These are phyloP conservation scores for Coprinopsis sp. DNA, from an alignment of 768 basidiomycete species.

Conservation along the genomic window DNA sequence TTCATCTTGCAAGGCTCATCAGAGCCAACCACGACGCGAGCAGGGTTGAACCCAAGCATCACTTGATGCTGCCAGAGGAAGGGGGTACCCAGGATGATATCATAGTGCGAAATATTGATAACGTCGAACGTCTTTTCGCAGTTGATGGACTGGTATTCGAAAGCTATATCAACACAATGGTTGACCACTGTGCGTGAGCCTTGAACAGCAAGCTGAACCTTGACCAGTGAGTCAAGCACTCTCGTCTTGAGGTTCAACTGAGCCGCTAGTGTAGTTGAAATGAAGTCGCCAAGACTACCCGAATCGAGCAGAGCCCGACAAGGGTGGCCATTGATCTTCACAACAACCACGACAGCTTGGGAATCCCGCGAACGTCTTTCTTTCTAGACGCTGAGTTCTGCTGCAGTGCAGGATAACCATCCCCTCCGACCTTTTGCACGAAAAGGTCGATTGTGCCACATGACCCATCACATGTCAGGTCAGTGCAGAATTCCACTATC, in stretches of 20 bases:
- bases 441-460: no score
- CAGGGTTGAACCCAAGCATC: constrained; percentile 22
- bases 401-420: constrained; percentile 20
- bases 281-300: constrained; percentile 38
- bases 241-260: constrained; percentile 27
- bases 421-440: no score
- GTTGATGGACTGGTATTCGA: constrained; percentile 33
- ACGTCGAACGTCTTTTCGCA: constrained; percentile 31
- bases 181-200: constrained; percentile 38
- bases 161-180: constrained; percentile 12
- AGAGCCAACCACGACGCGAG: constrained; percentile 22
- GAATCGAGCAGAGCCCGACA: constrained; percentile 32
- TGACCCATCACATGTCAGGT: no score
- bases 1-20: constrained; percentile 15
- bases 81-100: constrained; percentile 37
- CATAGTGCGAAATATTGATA: constrained; percentile 36
- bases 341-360: constrained; percentile 30
- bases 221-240: constrained; percentile 26
- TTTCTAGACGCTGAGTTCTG: constrained; percentile 20
- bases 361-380: constrained; percentile 15
- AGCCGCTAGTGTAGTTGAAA: constrained; percentile 31
- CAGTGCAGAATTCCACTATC: no score
- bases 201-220: constrained; percentile 35
- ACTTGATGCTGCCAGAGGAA: constrained; percentile 32
- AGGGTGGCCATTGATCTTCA: constrained; percentile 28